Conservation (phyloP, 306 rosid species). For the Luffa acutangula region DNA sequence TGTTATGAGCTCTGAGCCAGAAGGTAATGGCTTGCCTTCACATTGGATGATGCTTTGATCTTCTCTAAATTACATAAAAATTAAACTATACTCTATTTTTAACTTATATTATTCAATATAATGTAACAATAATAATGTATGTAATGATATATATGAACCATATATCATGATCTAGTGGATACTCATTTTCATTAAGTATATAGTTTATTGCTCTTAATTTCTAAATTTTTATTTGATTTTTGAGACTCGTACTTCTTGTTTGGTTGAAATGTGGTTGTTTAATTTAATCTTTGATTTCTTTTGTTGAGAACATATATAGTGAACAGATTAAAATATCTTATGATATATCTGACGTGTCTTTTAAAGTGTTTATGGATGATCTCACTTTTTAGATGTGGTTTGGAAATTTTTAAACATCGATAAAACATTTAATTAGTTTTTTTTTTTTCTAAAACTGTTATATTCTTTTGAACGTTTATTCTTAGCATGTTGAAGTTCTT, state of each 20-base stretch:
- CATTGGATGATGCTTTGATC: conserved; percentile 5
- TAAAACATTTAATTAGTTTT: no score
- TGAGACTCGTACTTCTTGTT: neutral
- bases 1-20: neutral
- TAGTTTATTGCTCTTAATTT: no score
- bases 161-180: neutral
- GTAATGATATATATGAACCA: neutral
- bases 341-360: no score
- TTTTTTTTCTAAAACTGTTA: no score
- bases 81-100: neutral
- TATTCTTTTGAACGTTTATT: no score
- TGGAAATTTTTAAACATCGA: no score
- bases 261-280: neutral
- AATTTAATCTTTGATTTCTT: no score
- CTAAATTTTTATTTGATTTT: neutral
- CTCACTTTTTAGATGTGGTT: no score
- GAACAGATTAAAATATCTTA: no score
- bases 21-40: neutral
- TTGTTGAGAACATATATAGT: no score
- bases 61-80: neutral
- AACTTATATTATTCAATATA: neutral
- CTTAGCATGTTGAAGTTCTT: no score
- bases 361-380: no score
- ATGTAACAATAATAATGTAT: neutral
- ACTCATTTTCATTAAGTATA: neutral